Base-by-base conservation (phyloP, 257 asterid genomes). In the Cynanchum wilfordii region DNA sequence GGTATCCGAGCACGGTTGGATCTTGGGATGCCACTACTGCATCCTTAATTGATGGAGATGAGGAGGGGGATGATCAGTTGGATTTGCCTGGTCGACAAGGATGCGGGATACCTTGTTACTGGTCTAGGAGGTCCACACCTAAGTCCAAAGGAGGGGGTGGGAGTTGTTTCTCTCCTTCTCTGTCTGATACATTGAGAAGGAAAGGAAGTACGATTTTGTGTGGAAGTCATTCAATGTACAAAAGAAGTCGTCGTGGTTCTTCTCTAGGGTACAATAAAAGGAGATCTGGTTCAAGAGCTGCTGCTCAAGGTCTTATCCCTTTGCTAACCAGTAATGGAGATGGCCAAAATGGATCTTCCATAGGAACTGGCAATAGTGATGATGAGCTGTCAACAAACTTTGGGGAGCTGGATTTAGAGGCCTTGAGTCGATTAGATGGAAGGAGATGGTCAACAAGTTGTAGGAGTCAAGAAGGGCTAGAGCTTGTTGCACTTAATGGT, bases 51-150 rank as follows among this genome's bases (percentile, higher is more conserved):
- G 97, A 89, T 72, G 97, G 83, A 17, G 98, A 87, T 71, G 94
- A 92, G 71, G 98, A 91, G 74, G 89, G 83, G 84, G 99, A 95
- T 10, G 93, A 87, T 69, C 96, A 81, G 51, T 85, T 88, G 78
- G 97, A 89, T 80, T 86, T 95, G 36, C 88, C 89, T 1, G 94
- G 97, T 27, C 79, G 87, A 40, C 88, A 80, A n/a, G 99, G 98
- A 49, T 95, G 99, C 79, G 99, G 98, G 68, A 92, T 95, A 74
- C 85, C 98, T 22, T 95, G 99, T 84, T 91, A 87, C 79, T 89
- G 98, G 99, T 92, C 99, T 42, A 92, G 79, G 78, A 89, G 93
- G 82, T 89, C 97, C 5, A 92, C 98, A 0, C 98, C 99, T 44
- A 95, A 88, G 85, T 92, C 91, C 62, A 81, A 92, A 83, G 78